Evolutionary conservation across 2,329 filamentous ascomycete genomes (phyloP), one percentile per base, ranked within the genome.

Genomic region (Aspergillus pseudonomiae): DNA sequence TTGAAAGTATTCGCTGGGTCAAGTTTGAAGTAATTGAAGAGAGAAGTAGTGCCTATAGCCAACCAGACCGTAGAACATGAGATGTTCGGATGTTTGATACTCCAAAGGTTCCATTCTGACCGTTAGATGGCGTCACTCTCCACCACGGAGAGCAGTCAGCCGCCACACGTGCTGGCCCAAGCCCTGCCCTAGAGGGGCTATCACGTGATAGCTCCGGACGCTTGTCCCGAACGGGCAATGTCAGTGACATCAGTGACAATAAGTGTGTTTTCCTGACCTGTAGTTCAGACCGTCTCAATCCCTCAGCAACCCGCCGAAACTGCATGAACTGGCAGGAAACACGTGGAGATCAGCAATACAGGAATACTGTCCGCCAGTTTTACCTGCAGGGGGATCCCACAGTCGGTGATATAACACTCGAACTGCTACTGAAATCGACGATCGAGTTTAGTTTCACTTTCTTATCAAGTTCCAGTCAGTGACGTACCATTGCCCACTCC

Each of bases 401-500:
- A 28, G 6, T 16, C 46, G 45, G 45, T 4, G 16, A 50, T 50
- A 50, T n/a, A 28, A 50, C 26, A 21, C 16, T 41, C 16, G 39
- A n/a, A 19, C 19, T 7, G 7, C 19, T 9, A 9, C 19, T 9
- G 39, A n/a, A n/a, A n/a, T n/a, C 39, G 7, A 41, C 39, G 14
- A 34, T 53, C 28, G 50, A 36, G n/a, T 34, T 54, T 28, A 52
- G 28, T 32, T 55, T 36, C 32, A 48, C 12, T 26, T 26, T 26
- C 52, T 55, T 55, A 55, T 55, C 52, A 28, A 39, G 32, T 39
- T 41, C 41, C 39, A 56, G 63, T 65, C 61, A 60, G 68, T 69
- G 67, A 71, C 68, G 69, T 69, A 67, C 64, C 34, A 52, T 60
- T 65, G 59, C 62, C 61, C 60, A 64, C 63, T 63, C 66, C 64